Conservation (phyloP, 495 filamentous ascomycete genomes). For the Tetracladium setigerum region DNA sequence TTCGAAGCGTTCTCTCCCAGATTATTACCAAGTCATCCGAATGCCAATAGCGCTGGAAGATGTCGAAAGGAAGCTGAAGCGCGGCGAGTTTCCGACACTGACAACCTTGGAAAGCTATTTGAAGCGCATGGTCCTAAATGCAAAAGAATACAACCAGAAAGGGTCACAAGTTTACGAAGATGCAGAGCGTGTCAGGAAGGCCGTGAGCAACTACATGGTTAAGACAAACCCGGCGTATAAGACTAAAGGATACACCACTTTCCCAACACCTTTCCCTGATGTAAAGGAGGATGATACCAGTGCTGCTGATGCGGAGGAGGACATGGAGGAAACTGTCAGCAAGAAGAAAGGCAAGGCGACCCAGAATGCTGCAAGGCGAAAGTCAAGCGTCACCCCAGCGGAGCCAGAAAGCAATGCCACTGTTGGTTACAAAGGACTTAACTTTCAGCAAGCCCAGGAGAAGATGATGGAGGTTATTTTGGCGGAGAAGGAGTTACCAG, state of each 20-base stretch:
- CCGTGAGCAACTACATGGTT: slow-evolving; percentile 66
- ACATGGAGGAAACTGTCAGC: slow-evolving; percentile 22
- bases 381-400: slow-evolving; percentile 37
- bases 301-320: slow-evolving; percentile 19
- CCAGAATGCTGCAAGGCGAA: slow-evolving; percentile 17
- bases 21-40: slow-evolving; percentile 65
- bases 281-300: slow-evolving; percentile 17
- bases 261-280: slow-evolving; percentile 55
- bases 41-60: slow-evolving; percentile 70
- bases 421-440: slow-evolving; percentile 52
- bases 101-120: slow-evolving; percentile 62
- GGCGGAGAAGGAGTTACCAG: slow-evolving; percentile 46
- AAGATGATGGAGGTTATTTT: slow-evolving; percentile 66
- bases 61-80: slow-evolving; percentile 62
- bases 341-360: slow-evolving; percentile 23
- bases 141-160: slow-evolving; percentile 64
- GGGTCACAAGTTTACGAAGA: slow-evolving; percentile 59
- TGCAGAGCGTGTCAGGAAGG: slow-evolving; percentile 68
- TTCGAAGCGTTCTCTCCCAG: slow-evolving; percentile 49
- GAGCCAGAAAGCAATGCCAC: slow-evolving; percentile 31
- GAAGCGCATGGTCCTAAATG: slow-evolving; percentile 71
- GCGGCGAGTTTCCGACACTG: slow-evolving; percentile 53
- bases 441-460: slow-evolving; percentile 74
- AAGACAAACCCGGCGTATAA: slow-evolving; percentile 68
- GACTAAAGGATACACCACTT: slow-evolving; percentile 47